A percentile compares a stretch with the other conserved stretches of the same genome.
Evolutionary conservation across 441 rosid genomes (phyloP).

Genomic region (Pelargonium fulgidum): DNA sequence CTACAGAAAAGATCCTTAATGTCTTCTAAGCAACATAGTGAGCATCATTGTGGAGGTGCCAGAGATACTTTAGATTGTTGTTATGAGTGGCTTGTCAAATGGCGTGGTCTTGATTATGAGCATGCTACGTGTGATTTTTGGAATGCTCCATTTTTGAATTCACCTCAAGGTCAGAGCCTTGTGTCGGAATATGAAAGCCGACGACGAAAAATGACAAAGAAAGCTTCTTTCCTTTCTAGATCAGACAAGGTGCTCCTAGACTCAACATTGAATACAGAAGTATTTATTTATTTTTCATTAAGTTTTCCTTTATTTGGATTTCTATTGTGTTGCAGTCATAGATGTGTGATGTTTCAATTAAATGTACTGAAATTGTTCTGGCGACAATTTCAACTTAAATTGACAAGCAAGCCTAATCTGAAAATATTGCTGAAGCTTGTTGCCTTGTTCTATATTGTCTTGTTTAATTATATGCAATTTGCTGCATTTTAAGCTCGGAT

Average conservation of each 20-base stretch:
- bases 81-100: conserved; percentile 59
- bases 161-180: conserved; percentile 34
- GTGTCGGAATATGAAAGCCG: conserved; percentile 41
- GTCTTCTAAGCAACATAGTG: conserved; percentile 23
- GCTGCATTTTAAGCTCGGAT: neutral
- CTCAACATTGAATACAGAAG: neutral
- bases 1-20: conserved; percentile 34
- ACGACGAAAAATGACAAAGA: conserved; percentile 26
- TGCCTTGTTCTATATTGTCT: neutral
- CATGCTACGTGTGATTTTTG: conserved; percentile 61
- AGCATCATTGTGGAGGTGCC: conserved; percentile 10
- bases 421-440: neutral
- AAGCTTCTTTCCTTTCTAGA: conserved; percentile 18
- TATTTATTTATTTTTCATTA: too few relatives aligned
- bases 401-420: neutral
- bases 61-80: conserved; percentile 20
- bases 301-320: too few relatives aligned
- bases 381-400: neutral
- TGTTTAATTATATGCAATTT: neutral
- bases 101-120: conserved; percentile 57
- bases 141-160: conserved; percentile 33
- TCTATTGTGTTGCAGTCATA: too few relatives aligned
- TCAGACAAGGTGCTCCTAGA: conserved; percentile 29
- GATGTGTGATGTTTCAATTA: too few relatives aligned
- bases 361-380: too few relatives aligned